A percentile compares a stretch with the other conserved stretches of the same genome.
Evolutionary conservation across 2,329 filamentous ascomycete genomes (phyloP).

Genomic region (Nemania bipapillata): DNA sequence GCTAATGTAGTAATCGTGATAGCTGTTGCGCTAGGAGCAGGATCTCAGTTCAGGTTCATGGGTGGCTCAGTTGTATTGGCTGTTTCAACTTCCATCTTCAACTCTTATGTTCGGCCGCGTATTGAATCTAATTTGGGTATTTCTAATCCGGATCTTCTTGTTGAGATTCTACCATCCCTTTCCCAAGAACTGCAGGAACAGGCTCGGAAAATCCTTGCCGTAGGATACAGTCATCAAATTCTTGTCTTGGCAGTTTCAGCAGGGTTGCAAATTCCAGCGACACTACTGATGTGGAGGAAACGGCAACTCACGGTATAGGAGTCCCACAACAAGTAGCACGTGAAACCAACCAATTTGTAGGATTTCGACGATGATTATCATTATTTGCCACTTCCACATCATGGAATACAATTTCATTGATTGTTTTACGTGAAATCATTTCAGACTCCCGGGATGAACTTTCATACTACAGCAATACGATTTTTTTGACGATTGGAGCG

Average conservation of each 20-base stretch:
- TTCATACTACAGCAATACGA: too few species aligned
- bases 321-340: too few species aligned
- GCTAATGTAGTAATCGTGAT: background rate
- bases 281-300: conserved; percentile 41
- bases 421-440: too few species aligned
- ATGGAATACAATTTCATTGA: too few species aligned
- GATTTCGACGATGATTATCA: too few species aligned
- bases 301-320: conserved; percentile 32
- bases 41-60: conserved; percentile 42
- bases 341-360: too few species aligned
- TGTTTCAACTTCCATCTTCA: conserved; percentile 42
- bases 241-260: conserved; percentile 39
- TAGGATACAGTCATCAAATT: conserved; percentile 40
- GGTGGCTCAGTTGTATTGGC: conserved; percentile 38
- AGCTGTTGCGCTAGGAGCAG: conserved; percentile 42
- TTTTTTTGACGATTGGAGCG: too few species aligned
- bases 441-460: too few species aligned
- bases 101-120: conserved; percentile 16
- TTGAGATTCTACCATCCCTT: conserved; percentile 16
- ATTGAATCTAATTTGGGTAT: conserved; percentile 26
- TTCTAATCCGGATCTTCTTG: conserved; percentile 19
- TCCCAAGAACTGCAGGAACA: conserved; percentile 29
- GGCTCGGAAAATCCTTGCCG: conserved; percentile 25
- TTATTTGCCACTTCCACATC: too few species aligned
- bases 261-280: conserved; percentile 36